Evolutionary conservation across 768 basidiomycete genomes (phyloP).

Genomic region (Boletus bicolor): DNA sequence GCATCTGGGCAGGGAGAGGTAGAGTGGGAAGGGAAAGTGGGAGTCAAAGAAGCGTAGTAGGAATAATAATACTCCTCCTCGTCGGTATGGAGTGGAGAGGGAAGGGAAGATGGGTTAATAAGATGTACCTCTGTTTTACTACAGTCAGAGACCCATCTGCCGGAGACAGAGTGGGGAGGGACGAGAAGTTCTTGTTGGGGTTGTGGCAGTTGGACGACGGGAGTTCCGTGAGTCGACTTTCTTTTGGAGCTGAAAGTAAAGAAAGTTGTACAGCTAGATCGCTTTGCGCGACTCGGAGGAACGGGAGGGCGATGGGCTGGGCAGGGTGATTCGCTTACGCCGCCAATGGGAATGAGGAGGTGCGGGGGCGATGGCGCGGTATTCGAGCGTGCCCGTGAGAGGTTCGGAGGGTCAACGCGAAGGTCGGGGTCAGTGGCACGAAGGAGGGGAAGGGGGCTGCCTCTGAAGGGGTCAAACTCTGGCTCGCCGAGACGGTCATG

Average conservation of each 20-base stretch:
- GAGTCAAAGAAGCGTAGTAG: slow-evolving; percentile 43
- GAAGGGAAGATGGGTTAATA: slow-evolving; percentile 11
- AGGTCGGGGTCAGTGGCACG: slow-evolving; percentile 23
- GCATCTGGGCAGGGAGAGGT: slow-evolving; percentile 14
- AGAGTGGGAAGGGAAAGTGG: slow-evolving; percentile 5
- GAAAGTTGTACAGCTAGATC: slow-evolving; percentile 40
- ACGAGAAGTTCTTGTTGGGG: slow-evolving; percentile 8
- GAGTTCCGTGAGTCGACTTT: slow-evolving; percentile 18
- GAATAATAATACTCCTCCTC: slow-evolving; percentile 52
- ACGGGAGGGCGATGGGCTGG: slow-evolving; percentile 21
- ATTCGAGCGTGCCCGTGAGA: slow-evolving; percentile 29
- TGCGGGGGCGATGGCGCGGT: slow-evolving; percentile 33
- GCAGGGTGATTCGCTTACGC: slow-evolving; percentile 64
- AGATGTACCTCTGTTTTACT: slow-evolving; percentile 7
- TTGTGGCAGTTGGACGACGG: slow-evolving; percentile 15
- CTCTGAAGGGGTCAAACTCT: slow-evolving; percentile 31
- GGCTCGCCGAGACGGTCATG: slow-evolving; percentile 40
- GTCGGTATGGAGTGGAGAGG: slow-evolving; percentile 25
- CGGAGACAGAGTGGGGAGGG: slow-evolving; percentile 11
- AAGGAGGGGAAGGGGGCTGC: slow-evolving; percentile 24
- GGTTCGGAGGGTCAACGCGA: slow-evolving; percentile 2
- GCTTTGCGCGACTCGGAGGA: slow-evolving; percentile 29
- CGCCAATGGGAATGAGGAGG: slow-evolving; percentile 49
- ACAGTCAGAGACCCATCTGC: slow-evolving; percentile 17
- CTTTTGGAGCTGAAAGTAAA: slow-evolving; percentile 30